Percentiles rank a stretch among this genome's conserved stretches.
Evolutionary conservation across 1,284 basidiomycete species (phyloP).

Genomic region (Moesziomyces aphidis): DNA sequence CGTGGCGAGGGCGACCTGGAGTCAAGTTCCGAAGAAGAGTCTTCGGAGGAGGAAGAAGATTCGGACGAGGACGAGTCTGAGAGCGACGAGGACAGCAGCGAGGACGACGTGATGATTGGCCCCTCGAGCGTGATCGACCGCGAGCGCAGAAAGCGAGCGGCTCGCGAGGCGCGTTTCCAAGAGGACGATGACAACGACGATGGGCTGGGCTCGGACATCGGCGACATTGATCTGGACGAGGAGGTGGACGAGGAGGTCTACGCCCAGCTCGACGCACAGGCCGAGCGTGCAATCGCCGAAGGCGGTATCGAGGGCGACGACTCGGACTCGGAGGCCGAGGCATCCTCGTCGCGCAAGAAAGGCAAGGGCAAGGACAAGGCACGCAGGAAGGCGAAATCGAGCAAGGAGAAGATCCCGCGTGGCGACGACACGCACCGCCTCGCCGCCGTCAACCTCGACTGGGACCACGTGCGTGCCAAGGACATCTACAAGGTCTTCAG

Average conservation of each 20-base stretch:
- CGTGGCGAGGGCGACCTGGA: slow-evolving; percentile 74
- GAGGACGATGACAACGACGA: slow-evolving; percentile 51
- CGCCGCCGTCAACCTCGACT: slow-evolving; percentile 96
- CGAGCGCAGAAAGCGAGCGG: slow-evolving; percentile 35
- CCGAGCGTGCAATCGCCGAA: slow-evolving; percentile 68
- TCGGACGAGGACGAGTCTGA: slow-evolving; percentile 51
- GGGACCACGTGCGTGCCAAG: slow-evolving; percentile 92
- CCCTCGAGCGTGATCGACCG: slow-evolving; percentile 42
- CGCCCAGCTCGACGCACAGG: slow-evolving; percentile 80
- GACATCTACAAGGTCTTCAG: slow-evolving; percentile 95
- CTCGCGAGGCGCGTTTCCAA: slow-evolving; percentile 14
- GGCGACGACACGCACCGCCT: slow-evolving; percentile 72
- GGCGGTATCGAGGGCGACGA: slow-evolving; percentile 51
- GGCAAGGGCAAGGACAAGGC: slow-evolving; percentile 41
- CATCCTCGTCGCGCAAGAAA: slow-evolving; percentile 69
- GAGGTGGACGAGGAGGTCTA: slow-evolving; percentile 70
- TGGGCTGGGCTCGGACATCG: slow-evolving; percentile 50
- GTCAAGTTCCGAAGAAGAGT: slow-evolving; percentile 57
- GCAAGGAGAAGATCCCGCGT: slow-evolving; percentile 42
- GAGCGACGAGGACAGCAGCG: slow-evolving; percentile 73
- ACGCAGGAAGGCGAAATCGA: slow-evolving; percentile 68
- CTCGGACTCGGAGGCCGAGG: slow-evolving; percentile 27
- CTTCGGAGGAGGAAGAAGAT: slow-evolving; percentile 32
- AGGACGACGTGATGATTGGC: slow-evolving; percentile 55
- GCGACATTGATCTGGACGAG: slow-evolving; percentile 80